Conservation (phyloP, 352 stramenopile genomes). For the Poterioochromonas sp. region DNA sequence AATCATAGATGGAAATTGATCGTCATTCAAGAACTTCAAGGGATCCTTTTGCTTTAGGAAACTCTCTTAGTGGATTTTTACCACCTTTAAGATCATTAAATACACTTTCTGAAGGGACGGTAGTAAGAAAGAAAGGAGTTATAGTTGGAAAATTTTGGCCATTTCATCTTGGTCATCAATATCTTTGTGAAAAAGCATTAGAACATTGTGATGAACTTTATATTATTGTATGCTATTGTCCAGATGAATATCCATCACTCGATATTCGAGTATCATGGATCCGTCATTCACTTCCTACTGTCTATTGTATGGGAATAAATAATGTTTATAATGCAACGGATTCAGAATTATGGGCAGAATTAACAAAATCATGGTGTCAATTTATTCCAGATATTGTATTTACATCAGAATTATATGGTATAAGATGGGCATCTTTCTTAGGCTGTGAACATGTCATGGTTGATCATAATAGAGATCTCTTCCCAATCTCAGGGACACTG, state of each 20-base stretch:
- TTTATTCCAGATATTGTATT: neutral
- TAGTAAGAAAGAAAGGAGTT: neutral
- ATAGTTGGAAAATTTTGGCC: neutral
- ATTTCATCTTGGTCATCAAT: neutral
- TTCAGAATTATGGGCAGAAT: neutral
- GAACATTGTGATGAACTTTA: neutral
- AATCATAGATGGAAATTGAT: no score
- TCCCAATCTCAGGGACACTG: neutral
- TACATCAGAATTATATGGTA: neutral
- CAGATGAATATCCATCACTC: neutral
- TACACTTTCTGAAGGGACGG: neutral
- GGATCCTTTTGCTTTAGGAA: neutral
- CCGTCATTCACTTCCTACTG: neutral
- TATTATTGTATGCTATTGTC: neutral
- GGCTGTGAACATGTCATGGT: neutral
- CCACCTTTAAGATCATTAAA: neutral
- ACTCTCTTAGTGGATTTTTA: neutral
- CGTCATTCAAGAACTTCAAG: neutral
- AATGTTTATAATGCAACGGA: neutral
- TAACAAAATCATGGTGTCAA: neutral
- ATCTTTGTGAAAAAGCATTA: neutral
- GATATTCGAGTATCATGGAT: neutral
- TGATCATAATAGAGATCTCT: neutral
- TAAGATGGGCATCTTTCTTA: neutral
- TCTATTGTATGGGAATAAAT: neutral